These are phyloP conservation scores for Lipomyces japonicus DNA, from an alignment of 805 yeast species.

Conservation along the genomic window DNA sequence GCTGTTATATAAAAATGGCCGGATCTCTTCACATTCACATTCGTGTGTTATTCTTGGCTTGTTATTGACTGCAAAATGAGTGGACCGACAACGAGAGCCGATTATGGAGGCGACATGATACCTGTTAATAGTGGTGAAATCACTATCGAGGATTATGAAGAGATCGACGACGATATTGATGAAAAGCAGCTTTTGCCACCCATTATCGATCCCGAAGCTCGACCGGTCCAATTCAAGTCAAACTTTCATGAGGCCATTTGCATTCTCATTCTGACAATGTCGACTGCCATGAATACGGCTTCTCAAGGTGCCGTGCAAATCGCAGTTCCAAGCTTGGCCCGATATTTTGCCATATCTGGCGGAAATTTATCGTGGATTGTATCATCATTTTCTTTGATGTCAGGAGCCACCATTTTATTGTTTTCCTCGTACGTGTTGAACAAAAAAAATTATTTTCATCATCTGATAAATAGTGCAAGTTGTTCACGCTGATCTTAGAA, in stretches of 20 bases:
- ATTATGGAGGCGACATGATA: no score
- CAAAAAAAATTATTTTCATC: not conserved
- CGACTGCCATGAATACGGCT: slow-evolving; percentile 44
- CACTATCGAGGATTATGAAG: no score
- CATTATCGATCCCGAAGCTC: slow-evolving; percentile 16
- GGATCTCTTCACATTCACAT: no score
- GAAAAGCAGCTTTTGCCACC: not conserved
- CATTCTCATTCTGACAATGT: slow-evolving; percentile 39
- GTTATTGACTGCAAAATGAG: no score
- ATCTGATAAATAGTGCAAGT: not conserved
- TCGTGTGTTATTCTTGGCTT: no score
- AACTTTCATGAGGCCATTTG: slow-evolving; percentile 39
- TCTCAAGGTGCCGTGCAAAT: slow-evolving; percentile 41
- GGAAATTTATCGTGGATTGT: slow-evolving; percentile 47
- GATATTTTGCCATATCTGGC: slow-evolving; percentile 40
- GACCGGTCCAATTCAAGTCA: slow-evolving; percentile 41
- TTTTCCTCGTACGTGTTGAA: slow-evolving; percentile 39
- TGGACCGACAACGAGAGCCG: no score
- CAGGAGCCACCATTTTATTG: slow-evolving; percentile 44
- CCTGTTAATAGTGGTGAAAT: no score
- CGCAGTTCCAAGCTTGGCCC: slow-evolving; percentile 39
- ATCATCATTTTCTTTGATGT: slow-evolving; percentile 43
- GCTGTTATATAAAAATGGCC: no score
- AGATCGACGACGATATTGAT: no score
- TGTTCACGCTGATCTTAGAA: slow-evolving; percentile 18